Conservation (phyloP, 176 grass and related monocot genomes). For the Pharus latifolius region DNA sequence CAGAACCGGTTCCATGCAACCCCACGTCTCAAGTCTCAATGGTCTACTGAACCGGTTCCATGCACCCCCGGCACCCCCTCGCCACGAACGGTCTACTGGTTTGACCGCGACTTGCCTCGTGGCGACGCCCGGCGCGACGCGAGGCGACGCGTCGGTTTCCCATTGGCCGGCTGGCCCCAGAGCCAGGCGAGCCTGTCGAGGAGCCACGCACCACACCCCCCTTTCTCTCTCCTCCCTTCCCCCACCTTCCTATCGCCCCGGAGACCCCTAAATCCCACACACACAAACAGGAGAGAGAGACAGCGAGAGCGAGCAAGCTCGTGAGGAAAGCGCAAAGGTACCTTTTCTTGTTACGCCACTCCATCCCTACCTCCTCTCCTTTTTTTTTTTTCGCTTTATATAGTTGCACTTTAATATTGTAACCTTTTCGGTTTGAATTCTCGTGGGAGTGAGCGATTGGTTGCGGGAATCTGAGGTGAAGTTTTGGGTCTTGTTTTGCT, state of each 20-base stretch:
- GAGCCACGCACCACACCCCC: constrained; percentile 6
- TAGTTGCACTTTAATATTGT: too few relatives aligned
- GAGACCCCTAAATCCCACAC: not conserved
- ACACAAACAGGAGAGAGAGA: not conserved
- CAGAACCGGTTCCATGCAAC: too few relatives aligned
- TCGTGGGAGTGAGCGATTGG: not conserved
- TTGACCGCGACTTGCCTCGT: constrained; percentile 6
- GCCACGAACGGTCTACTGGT: not conserved
- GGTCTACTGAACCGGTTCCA: not conserved
- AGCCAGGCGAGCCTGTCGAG: constrained; percentile 14
- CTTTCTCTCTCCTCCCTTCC: not conserved
- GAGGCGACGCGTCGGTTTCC: not conserved
- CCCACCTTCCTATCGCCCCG: not conserved
- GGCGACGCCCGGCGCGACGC: not conserved
- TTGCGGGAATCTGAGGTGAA: not conserved
- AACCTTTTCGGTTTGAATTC: not conserved
- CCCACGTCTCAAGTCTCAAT: too few relatives aligned
- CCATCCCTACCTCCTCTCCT: too few relatives aligned
- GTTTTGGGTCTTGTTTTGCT: not conserved
- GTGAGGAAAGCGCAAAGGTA: not conserved
- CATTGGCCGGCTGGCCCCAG: not conserved
- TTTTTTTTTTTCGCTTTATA: too few relatives aligned
- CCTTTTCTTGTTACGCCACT: too few relatives aligned
- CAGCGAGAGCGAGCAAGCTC: not conserved
- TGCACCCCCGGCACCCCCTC: not conserved